These are phyloP conservation scores for Fusarium staphyleae DNA, from an alignment of 2,329 filamentous ascomycete species.

Conservation along the genomic window DNA sequence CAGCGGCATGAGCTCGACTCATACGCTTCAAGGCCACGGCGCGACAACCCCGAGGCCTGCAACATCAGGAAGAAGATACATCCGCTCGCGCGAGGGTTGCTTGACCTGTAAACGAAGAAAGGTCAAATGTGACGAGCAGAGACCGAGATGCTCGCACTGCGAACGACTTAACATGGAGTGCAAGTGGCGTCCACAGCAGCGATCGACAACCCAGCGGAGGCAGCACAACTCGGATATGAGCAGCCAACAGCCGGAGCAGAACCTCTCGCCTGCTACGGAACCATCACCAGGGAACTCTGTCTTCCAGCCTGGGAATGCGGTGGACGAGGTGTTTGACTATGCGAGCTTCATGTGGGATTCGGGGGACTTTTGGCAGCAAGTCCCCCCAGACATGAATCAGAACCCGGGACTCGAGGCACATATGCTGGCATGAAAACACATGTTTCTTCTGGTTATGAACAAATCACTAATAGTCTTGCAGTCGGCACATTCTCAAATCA, in stretches of 20 bases:
- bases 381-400: conserved; percentile 38
- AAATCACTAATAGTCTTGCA: conserved; percentile 8
- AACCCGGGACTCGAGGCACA: conserved; percentile 36
- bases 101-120: conserved; percentile 57
- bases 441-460: neutral
- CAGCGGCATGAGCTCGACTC: conserved; percentile 13
- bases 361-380: conserved; percentile 46
- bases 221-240: conserved; percentile 13
- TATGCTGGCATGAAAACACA: conserved; percentile 27
- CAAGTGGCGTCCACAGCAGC: conserved; percentile 53
- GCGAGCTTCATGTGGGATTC: conserved; percentile 58
- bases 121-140: conserved; percentile 59
- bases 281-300: conserved; percentile 39
- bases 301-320: conserved; percentile 42
- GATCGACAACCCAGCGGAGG: conserved; percentile 33
- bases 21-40: conserved; percentile 6
- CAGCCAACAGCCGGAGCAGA: conserved; percentile 26
- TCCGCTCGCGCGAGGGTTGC: conserved; percentile 47
- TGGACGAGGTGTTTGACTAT: conserved; percentile 56
- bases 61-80: conserved; percentile 33
- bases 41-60: conserved; percentile 22
- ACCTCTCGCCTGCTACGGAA: conserved; percentile 41
- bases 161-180: conserved; percentile 60
- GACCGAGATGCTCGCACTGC: conserved; percentile 59
- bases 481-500: conserved; percentile 35